phyloP scores from a whole-genome alignment of 1,284 basidiomycete genomes.

The Moesziomyces antarcticus region DNA sequence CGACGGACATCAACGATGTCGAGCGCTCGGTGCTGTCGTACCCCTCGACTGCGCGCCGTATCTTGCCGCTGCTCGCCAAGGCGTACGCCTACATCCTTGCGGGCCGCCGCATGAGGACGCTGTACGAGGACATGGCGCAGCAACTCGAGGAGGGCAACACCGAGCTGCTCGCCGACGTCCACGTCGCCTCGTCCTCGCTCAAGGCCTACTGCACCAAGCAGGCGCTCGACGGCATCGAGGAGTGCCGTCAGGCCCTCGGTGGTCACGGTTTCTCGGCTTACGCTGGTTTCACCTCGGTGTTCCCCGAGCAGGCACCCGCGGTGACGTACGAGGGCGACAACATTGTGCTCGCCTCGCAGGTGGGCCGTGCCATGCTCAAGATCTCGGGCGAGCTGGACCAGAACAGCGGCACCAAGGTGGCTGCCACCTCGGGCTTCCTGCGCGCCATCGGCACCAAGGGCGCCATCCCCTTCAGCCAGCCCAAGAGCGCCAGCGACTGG shows the following conservation, averaged over 20 bases:
- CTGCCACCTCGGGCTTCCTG: constrained; percentile 55
- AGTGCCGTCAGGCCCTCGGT: constrained; percentile 68
- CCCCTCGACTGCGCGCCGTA: constrained; percentile 65
- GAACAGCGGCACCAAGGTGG: constrained; percentile 38
- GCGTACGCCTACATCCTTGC: constrained; percentile 68
- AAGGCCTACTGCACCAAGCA: constrained; percentile 68
- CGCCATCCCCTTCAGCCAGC: constrained; percentile 48
- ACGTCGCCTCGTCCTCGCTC: constrained; percentile 67
- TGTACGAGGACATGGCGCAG: constrained; percentile 66
- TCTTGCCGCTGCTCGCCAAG: constrained; percentile 68
- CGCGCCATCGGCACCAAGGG: constrained; percentile 36
- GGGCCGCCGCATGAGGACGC: constrained; percentile 62
- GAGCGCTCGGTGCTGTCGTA: constrained; percentile 69
- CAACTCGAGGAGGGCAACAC: constrained; percentile 67
- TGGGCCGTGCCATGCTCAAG: constrained; percentile 64
- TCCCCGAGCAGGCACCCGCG: constrained; percentile 55
- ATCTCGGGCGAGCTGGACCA: constrained; percentile 47
- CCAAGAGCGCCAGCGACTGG: constrained; percentile 50
- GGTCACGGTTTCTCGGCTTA: constrained; percentile 68
- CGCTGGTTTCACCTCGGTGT: constrained; percentile 60
- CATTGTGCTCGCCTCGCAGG: constrained; percentile 59
- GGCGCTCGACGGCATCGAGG: constrained; percentile 68
- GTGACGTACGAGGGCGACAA: constrained; percentile 69
- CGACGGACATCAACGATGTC: constrained; percentile 68
- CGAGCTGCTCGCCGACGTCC: constrained; percentile 67